A percentile compares a stretch with the other conserved stretches of the same genome.
Evolutionary conservation across 1,284 basidiomycete genomes (phyloP).

Genomic region (Hemileia vastatrix): DNA sequence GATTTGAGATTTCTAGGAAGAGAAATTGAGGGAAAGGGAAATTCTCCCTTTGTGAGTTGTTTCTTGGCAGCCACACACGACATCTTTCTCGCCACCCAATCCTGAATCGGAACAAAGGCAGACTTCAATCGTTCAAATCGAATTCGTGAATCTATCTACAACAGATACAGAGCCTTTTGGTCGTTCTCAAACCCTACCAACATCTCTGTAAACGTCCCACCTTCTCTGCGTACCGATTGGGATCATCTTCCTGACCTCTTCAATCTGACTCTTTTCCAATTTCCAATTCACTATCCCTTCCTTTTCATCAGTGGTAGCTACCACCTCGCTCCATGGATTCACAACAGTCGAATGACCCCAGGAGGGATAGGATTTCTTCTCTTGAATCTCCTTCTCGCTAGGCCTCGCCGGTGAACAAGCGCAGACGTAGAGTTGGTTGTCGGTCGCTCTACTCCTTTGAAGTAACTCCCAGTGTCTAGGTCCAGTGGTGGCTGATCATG

Average conservation of each 20-base stretch:
- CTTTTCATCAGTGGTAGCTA: constrained; percentile 65
- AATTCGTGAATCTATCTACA: too few species aligned
- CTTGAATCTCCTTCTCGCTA: constrained; percentile 28
- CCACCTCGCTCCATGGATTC: constrained; percentile 72
- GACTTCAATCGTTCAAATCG: too few species aligned
- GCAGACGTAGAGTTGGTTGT: constrained; percentile 44
- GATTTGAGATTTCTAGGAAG: too few species aligned
- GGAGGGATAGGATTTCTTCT: constrained; percentile 63
- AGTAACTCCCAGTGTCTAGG: constrained; percentile 45
- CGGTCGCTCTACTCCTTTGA: constrained; percentile 40
- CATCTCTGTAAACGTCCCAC: constrained; percentile 81
- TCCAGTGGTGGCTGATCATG: constrained; percentile 34
- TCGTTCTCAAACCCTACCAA: too few species aligned
- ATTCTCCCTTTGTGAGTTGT: too few species aligned
- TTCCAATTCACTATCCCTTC: constrained; percentile 71
- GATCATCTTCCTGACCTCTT: constrained; percentile 64
- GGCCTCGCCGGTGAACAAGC: constrained; percentile 44
- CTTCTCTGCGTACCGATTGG: constrained; percentile 78
- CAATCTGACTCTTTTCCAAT: constrained; percentile 63
- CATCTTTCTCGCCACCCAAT: too few species aligned
- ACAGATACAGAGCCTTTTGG: too few species aligned
- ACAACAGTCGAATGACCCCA: constrained; percentile 85
- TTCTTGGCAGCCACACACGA: too few species aligned
- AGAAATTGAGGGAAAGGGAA: too few species aligned
- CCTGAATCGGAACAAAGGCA: too few species aligned